Percentiles rank a stretch among this genome's conserved stretches.
Conservation (phyloP, 2,329 filamentous ascomycete species). For the Neonectria hederae region DNA sequence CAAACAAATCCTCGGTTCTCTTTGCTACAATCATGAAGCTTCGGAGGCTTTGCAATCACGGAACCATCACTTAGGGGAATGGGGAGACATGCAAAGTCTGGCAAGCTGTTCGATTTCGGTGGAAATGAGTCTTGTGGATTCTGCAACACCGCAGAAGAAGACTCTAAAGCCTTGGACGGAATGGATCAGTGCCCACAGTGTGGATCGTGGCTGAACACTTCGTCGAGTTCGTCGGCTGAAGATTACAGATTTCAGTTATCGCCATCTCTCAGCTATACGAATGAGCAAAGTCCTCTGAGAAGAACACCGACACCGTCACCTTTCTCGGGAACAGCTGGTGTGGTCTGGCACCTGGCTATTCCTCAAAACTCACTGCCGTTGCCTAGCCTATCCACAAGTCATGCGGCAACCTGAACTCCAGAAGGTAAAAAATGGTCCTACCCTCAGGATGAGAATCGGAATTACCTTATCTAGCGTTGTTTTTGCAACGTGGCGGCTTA, state of each 20-base stretch:
- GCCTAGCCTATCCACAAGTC: not conserved
- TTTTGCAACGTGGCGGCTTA: not conserved
- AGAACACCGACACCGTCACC: not conserved
- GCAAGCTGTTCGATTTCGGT: too few relatives aligned
- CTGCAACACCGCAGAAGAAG: not conserved
- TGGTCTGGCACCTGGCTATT: not conserved
- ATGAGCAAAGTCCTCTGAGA: not conserved
- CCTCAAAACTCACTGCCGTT: not conserved
- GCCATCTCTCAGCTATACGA: too few relatives aligned
- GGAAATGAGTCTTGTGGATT: not conserved
- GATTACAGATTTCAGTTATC: not conserved
- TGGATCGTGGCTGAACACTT: not conserved
- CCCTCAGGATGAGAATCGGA: not conserved
- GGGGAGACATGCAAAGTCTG: not conserved
- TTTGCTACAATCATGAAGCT: not conserved
- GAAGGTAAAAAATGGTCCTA: not conserved
- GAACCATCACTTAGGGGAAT: not conserved
- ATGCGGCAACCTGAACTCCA: not conserved
- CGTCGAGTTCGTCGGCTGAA: not conserved
- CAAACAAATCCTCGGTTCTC: not conserved
- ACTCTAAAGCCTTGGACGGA: not conserved
- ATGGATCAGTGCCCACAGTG: not conserved
- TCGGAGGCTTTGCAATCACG: not conserved
- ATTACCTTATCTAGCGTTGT: not conserved
- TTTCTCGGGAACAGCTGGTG: not conserved